phyloP scores from a whole-genome alignment of 2,329 filamentous ascomycete genomes.

The Microdochium nivale region DNA sequence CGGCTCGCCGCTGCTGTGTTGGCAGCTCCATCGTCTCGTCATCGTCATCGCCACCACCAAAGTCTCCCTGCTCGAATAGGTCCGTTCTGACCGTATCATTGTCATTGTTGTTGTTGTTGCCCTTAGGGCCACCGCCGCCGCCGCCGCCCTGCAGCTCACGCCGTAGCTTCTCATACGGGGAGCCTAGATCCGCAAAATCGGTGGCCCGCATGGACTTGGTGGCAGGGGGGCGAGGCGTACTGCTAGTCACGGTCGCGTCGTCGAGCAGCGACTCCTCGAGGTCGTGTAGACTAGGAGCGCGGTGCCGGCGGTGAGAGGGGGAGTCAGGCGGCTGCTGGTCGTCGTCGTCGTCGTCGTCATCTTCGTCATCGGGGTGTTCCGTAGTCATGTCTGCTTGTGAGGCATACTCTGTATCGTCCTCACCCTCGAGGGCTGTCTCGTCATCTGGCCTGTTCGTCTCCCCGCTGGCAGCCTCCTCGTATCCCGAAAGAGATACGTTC shows the following conservation, averaged over 20 bases:
- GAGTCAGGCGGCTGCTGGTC: slow-evolving; percentile 28
- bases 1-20: slow-evolving; percentile 41
- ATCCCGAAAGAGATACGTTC: slow-evolving; percentile 91
- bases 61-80: slow-evolving; percentile 10
- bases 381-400: slow-evolving; percentile 33
- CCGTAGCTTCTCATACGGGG: slow-evolving; percentile 68
- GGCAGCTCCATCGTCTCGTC: slow-evolving; percentile 37
- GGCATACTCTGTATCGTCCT: slow-evolving; percentile 35
- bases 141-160: slow-evolving; percentile 50
- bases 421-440: slow-evolving; percentile 47
- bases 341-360: slow-evolving; percentile 18
- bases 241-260: slow-evolving; percentile 53
- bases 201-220: slow-evolving; percentile 36
- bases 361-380: slow-evolving; percentile 19
- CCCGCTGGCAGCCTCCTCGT: slow-evolving; percentile 75
- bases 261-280: slow-evolving; percentile 61
- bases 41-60: slow-evolving; percentile 20
- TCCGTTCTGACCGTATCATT: slow-evolving; percentile 9
- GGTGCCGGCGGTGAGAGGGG: slow-evolving; percentile 19
- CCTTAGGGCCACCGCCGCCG: slow-evolving; percentile 25
- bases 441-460: slow-evolving; percentile 41
- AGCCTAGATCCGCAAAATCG: slow-evolving; percentile 58
- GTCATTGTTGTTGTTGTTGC: slow-evolving; percentile 21
- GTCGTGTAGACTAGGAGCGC: slow-evolving; percentile 15
- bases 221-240: slow-evolving; percentile 55